Evolutionary conservation across 176 grass and related monocot genomes (phyloP).

Genomic region (Tillandsia leiboldiana): DNA sequence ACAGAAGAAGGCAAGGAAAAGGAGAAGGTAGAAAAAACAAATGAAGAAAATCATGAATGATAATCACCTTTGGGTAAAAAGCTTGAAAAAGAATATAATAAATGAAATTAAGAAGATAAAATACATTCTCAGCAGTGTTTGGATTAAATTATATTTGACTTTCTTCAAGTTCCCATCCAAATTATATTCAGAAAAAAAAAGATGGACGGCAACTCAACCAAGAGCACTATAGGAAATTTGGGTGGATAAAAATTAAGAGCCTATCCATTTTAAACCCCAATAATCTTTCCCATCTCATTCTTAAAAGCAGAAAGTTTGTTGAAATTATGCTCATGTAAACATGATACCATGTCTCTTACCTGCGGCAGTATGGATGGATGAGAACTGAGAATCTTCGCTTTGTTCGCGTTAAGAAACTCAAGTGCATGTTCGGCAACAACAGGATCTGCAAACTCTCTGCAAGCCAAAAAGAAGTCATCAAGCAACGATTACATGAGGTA

Average conservation of each 20-base stretch:
- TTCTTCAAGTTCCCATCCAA: neutral
- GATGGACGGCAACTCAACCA: neutral
- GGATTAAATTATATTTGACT: too few relatives aligned
- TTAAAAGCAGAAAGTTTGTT: neutral
- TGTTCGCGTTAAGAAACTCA: slow-evolving; percentile 73
- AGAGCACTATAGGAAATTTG: neutral
- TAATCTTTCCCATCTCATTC: neutral
- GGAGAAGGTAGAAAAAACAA: neutral
- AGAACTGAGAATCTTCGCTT: slow-evolving; percentile 50
- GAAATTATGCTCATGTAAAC: neutral
- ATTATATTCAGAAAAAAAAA: neutral
- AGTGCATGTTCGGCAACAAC: slow-evolving; percentile 54
- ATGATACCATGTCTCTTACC: slow-evolving; percentile 18
- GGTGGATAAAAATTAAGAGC: neutral
- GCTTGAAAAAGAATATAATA: neutral
- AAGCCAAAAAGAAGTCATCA: slow-evolving; percentile 12
- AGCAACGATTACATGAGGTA: slow-evolving; percentile 3
- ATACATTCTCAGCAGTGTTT: neutral
- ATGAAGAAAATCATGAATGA: neutral
- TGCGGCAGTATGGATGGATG: slow-evolving; percentile 75
- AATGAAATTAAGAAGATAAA: neutral
- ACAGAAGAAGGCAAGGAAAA: neutral
- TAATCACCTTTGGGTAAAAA: neutral
- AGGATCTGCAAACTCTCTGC: slow-evolving; percentile 85
- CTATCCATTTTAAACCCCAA: neutral